Evolutionary conservation across 306 rosid species (phyloP).

Genomic region (Carpinus viminea): DNA sequence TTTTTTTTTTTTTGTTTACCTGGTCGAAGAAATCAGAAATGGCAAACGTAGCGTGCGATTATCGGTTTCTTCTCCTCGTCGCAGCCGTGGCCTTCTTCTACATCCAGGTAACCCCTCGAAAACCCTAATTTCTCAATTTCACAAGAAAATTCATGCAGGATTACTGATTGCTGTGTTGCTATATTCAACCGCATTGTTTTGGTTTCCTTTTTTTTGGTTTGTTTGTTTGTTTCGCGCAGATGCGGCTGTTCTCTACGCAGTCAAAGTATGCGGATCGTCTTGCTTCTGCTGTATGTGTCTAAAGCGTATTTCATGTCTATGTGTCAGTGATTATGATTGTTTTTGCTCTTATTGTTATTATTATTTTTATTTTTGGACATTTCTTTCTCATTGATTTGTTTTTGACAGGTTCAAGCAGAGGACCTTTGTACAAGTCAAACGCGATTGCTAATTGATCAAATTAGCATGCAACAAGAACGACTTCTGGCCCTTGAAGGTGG

Average conservation of each 20-base stretch:
- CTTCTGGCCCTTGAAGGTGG: slow-evolving; percentile 72
- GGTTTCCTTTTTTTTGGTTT: slow-evolving; percentile 1
- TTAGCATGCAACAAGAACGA: slow-evolving; percentile 86
- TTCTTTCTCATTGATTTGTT: slow-evolving; percentile 2
- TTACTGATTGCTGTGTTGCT: neutral
- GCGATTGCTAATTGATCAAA: slow-evolving; percentile 78
- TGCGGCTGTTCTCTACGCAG: slow-evolving; percentile 84
- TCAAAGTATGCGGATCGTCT: slow-evolving; percentile 93
- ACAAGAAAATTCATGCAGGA: neutral
- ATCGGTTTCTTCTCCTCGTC: slow-evolving; percentile 73
- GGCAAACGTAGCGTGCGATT: slow-evolving; percentile 74
- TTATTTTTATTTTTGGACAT: neutral
- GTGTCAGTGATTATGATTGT: too few relatives aligned
- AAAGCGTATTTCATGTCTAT: neutral
- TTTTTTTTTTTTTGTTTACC: too few relatives aligned
- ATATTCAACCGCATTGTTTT: neutral
- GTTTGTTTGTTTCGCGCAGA: slow-evolving; percentile 34
- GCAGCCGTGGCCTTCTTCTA: slow-evolving; percentile 83
- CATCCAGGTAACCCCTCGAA: slow-evolving; percentile 62
- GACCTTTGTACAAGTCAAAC: slow-evolving; percentile 70
- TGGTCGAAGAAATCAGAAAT: slow-evolving; percentile 20
- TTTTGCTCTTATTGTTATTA: neutral
- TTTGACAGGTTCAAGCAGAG: slow-evolving; percentile 77
- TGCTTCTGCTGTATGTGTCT: slow-evolving; percentile 66
- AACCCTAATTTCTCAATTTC: neutral